Evolutionary conservation across 2,329 filamentous ascomycete genomes (phyloP), one percentile per base, ranked within the genome.

Genomic region (Diplodia scrobiculata): DNA sequence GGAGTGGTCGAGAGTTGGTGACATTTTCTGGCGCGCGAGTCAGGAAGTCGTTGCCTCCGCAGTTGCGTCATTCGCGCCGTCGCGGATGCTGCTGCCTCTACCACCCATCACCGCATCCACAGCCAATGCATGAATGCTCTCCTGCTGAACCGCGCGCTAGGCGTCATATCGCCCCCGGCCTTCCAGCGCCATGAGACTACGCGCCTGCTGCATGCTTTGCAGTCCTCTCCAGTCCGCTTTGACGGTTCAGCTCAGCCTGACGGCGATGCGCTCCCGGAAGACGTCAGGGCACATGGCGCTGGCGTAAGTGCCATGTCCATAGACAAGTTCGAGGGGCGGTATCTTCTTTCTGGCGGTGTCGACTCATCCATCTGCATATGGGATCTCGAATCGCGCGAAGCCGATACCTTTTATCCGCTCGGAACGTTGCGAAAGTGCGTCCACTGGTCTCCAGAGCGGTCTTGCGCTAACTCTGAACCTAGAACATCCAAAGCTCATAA

Each of bases 291-390:
- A 1, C 92, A 97, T 77, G 84, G 86, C 64, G 86, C 91, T 3
- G 92, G 92, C 14, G 90, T 93, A 45, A 95, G 89, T 73, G 87
- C 89, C 47, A 80, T 97, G 48, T 87, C 90, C 0, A 84, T 97
- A 47, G 93, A 97, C 73, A 86, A 87, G 59, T 92, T 95, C 73
- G 91, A 95, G 69, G 91, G 91, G 2, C 83, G 87, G 73, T 87
- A 91, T 70, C 83, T 97, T 68, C 78, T 97, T 1, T 96, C 93
- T 0, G 94, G 91, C 3, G 92, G 93, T 34, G 89, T 91, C 4
- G 92, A 97, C 74, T 91, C 90, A 10, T 90, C 90, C 0, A 87
- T 97, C 73, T 90, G 88, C 70, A 79, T 97, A 53, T 97, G 93
- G 93, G 89, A 97, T 77, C 84, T 97, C 6, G 90, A 96, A 13